Evolutionary conservation across 208 protist species (phyloP), one percentile per base, ranked within the genome.

Genomic region (Acanthamoeba lenticulata): DNA sequence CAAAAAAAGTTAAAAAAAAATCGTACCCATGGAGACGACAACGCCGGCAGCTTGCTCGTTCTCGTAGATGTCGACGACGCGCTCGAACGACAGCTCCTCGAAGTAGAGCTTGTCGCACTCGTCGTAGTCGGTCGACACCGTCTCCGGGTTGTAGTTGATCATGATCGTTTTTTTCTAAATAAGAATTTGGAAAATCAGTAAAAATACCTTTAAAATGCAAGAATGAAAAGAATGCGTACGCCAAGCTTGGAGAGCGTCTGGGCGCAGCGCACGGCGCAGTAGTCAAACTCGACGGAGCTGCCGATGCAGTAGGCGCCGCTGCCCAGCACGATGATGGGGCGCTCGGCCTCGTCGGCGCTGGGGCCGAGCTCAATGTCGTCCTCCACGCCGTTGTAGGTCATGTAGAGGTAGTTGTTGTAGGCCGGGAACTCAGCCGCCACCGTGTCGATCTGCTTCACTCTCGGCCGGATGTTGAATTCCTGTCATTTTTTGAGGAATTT

Each of bases 141-240:
- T 99, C 95, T 99, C 99, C 34, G 99, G 99, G 97, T 99, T 99
- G 97, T 99, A 99, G 98, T 99, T 99, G 95, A 99, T 98, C 96
- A 99, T 98, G 94, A 99, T 98, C 11, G 99, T 98, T 1, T 21
- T 49, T 79, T 93, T 94, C 69, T 93, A 60, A 47, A 27, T 5
- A n/a, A 19, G 77, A 52, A 5, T 2, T 0, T 34, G 36, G 2
- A 49, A 38, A 6, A 21, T 9, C 6, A 15, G 7, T 15, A 36
- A 27, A 34, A 5, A 27, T n/a, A n/a, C 15, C 36, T 9, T 89
- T 1, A 57, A 86, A 49, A 34, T 74, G 85, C 15, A 36, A 90
- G 44, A 36, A 11, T 7, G 34, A 95, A 95, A 62, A 62, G 83
- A 32, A 90, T 91, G 7, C 94, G 60, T 67, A 93, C 65, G 47